These are phyloP conservation scores for Syncephalastrum monosporum DNA, from an alignment of 371 early-diverging fungal genomes.

Conservation along the genomic window DNA sequence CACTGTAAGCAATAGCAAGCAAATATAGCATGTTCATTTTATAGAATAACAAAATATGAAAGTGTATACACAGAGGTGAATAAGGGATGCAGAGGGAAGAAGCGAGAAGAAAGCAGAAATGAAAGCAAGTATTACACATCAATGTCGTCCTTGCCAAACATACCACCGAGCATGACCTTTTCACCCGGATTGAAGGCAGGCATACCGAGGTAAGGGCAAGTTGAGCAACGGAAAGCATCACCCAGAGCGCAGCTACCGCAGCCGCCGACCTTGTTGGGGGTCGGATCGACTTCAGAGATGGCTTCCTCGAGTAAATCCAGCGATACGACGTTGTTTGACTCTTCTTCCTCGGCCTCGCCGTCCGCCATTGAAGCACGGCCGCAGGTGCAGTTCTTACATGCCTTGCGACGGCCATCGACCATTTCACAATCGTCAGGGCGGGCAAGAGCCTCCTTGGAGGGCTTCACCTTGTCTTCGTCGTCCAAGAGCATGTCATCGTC, in stretches of 20 bases:
- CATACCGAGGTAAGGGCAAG: constrained; percentile 98
- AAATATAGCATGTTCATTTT: too few species aligned
- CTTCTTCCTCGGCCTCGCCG: constrained; percentile 41
- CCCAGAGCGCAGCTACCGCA: constrained; percentile 94
- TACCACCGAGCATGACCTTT: constrained; percentile 78
- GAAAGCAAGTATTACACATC: constrained; percentile 26
- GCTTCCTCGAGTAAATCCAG: constrained; percentile 62
- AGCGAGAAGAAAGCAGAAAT: background rate
- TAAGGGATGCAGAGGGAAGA: background rate
- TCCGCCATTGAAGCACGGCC: constrained; percentile 84
- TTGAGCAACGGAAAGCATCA: constrained; percentile 98
- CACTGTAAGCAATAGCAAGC: too few species aligned
- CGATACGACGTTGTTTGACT: constrained; percentile 64
- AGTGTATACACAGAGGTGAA: background rate
- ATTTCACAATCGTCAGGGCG: constrained; percentile 72
- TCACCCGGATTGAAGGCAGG: constrained; percentile 98
- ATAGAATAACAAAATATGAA: too few species aligned
- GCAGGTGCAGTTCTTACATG: constrained; percentile 97
- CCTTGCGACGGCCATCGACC: constrained; percentile 77
- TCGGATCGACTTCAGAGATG: constrained; percentile 57
- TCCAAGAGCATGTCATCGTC: constrained; percentile 90
- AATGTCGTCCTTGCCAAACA: constrained; percentile 55
- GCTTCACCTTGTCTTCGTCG: constrained; percentile 82
- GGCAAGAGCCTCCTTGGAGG: constrained; percentile 62
- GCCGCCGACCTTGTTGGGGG: constrained; percentile 53